Base-by-base conservation (phyloP, 2,329 filamentous ascomycete genomes). In the Pseudogymnoascus sp. region DNA sequence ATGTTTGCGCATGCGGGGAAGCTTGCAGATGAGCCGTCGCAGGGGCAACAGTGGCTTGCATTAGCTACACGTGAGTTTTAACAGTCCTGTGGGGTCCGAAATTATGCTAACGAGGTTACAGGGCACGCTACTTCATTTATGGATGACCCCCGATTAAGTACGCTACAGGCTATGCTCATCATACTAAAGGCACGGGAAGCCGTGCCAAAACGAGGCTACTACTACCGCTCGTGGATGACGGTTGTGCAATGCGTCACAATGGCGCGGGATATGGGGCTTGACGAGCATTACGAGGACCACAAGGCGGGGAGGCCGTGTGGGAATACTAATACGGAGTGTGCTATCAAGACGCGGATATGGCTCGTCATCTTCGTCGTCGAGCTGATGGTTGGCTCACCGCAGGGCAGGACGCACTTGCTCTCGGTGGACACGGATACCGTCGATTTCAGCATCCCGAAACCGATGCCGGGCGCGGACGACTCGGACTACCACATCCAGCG, bases 191-290 rank as follows among this genome's bases (percentile, higher is more conserved):
- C 93, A 1, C 85, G 92, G 67, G 93, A 97, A 75, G 89, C 90
- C n/a, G 87, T 89, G 7, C 93, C 93, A 0, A 96, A 96, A 72
- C 87, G 91, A 65, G 95, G 95, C 1, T 97, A 97, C 73, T 97
- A 95, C 75, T 97, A 95, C 76, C 88, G 93, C 38, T 97, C 95
- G 0, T 97, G 95, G 93, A 96, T 97, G 86, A 91, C 90, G 4
- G 86, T 96, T 19, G 93, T 96, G 62, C 91, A 93, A 65, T 91
- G 93, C 67, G 88, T 96, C 7, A 88, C 92, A 56, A 96, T 97
- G 91, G 91, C 87, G 26, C 95, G 96, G 71, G 93, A 97, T 72
- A 80, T 97, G 33, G 91, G 92, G 19, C 79, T 97, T 5, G 88
- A 97, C 72, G 91, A 96, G 67, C 93, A 97, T 76, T 86, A 86